Evolutionary conservation across 1,284 basidiomycete genomes (phyloP), one percentile per base, ranked within the genome.

Genomic region (Heterobasidion irregulare): DNA sequence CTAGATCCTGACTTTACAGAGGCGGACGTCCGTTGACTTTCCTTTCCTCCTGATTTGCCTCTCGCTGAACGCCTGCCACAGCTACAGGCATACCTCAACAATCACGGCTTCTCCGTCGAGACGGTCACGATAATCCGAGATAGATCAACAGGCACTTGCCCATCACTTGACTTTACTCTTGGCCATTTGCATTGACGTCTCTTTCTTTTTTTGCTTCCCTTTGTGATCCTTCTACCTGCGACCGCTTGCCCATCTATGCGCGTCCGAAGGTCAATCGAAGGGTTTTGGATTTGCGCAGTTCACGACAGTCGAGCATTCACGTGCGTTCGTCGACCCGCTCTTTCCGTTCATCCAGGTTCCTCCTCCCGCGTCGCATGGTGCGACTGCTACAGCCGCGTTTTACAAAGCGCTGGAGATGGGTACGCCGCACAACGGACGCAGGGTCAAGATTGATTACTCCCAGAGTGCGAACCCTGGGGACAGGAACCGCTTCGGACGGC

Each of bases 211-310:
- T 62, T 71, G 74, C 34, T 15, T 47, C 18, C 18, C 35, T 47
- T 16, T 13, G 12, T 38, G 19, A 44, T 38, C 73, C 59, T 55
- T 72, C 74, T 70, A 63, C 80, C 79, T 71, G 75, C 78, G 49
- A 41, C 48, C 62, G 61, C 71, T 74, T 33, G 19, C 32, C 16
- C n/a, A 18, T 45, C n/a, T 18, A 6, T 47, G 19, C 44, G 13
- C 63, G 64, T 59, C 58, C 64, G 72, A 87, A 87, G 91, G 93
- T 80, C 71, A 79, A 59, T 94, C 92, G 54, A 94, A 94, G 74
- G 87, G 90, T 64, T 96, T 95, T 68, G 94, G 93, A 53, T 98
- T 98, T 70, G 94, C 92, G 63, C 88, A 92, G 70, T 97, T 98
- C 69, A 72, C 85, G 36, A 86, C 78, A 57, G 77, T 88, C 49